A percentile compares a stretch with the other conserved stretches of the same genome.
Evolutionary conservation across 2,329 filamentous ascomycete genomes (phyloP).

Genomic region (Monilinia fructicola): DNA sequence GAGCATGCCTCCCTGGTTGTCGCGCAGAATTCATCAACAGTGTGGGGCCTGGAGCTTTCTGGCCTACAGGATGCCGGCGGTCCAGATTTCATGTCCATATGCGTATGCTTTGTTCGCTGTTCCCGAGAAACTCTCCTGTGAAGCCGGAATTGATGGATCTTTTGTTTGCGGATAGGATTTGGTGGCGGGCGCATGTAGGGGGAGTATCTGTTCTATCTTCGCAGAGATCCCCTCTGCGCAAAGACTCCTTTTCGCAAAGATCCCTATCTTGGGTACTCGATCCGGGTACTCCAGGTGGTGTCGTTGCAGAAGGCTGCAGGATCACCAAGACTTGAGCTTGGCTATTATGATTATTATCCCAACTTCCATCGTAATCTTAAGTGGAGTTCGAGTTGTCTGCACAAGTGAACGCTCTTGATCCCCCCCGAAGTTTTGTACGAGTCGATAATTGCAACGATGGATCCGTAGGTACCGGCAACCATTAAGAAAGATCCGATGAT

Average conservation of each 20-base stretch:
- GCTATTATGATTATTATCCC: background rate
- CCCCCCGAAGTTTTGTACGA: background rate
- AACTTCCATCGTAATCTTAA: background rate
- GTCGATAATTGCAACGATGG: conserved; percentile 15
- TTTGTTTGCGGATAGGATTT: background rate
- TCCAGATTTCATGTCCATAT: background rate
- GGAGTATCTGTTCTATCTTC: no score
- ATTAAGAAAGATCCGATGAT: conserved; percentile 7
- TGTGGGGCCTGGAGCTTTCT: background rate
- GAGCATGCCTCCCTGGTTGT: no score
- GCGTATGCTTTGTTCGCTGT: background rate
- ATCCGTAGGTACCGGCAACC: conserved; percentile 20
- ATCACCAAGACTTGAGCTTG: background rate
- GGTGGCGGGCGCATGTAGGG: background rate
- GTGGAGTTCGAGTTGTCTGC: conserved; percentile 16
- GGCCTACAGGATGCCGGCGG: background rate
- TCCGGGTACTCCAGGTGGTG: background rate
- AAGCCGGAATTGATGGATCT: background rate
- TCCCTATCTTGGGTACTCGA: background rate
- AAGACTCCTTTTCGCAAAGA: background rate
- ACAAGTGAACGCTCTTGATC: background rate
- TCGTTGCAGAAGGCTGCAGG: background rate
- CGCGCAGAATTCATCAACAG: background rate
- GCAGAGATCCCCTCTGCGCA: no score
- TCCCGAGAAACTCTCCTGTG: no score